These are phyloP conservation scores for Capsella rubella DNA, from an alignment of 441 rosid species.

Conservation along the genomic window DNA sequence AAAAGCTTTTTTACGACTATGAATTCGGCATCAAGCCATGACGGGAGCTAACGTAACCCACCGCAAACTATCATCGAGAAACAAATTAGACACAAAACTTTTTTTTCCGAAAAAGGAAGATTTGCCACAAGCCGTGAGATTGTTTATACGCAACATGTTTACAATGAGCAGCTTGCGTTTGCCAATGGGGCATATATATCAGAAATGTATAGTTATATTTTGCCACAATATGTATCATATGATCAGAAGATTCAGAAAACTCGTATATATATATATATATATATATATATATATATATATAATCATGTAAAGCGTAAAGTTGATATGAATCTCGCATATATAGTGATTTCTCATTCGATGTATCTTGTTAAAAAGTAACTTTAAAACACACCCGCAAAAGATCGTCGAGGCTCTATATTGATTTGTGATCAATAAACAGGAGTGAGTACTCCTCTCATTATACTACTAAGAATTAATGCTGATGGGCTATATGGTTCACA, in stretches of 20 bases:
- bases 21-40: no score
- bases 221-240: neutral
- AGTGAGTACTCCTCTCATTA: neutral
- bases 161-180: neutral
- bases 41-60: no score
- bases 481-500: constrained; percentile 27
- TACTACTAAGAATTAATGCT: constrained; percentile 4
- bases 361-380: neutral
- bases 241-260: no score
- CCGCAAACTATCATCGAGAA: no score
- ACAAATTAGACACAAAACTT: no score
- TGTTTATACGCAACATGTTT: neutral
- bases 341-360: neutral
- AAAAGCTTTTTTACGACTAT: no score
- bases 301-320: neutral
- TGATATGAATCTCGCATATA: neutral
- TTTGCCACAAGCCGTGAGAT: no score
- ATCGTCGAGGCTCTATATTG: neutral
- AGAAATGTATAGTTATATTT: no score
- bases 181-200: neutral
- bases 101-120: no score
- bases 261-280: no score
- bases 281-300: no score
- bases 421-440: neutral
- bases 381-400: neutral